Percentiles rank a stretch among this genome's conserved stretches.
Evolutionary conservation across 2,329 filamentous ascomycete species (phyloP).

Genomic region (Zalaria obscura): DNA sequence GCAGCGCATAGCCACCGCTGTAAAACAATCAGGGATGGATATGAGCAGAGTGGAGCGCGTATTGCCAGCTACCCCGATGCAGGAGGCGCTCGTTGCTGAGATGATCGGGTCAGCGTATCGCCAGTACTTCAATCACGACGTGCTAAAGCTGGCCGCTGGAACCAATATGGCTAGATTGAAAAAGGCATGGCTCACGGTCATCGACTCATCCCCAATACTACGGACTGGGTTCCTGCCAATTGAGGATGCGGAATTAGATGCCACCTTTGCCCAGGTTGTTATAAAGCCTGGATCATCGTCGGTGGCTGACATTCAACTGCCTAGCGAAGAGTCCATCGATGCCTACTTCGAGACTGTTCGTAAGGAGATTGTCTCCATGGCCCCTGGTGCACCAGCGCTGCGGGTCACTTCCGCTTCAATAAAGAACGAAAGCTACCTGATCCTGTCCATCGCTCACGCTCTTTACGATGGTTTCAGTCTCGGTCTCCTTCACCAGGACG

Average conservation of each 20-base stretch:
- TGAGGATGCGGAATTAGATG: slow-evolving; percentile 42
- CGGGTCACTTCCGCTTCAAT: slow-evolving; percentile 25
- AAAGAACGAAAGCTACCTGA: slow-evolving; percentile 24
- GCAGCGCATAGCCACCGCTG: slow-evolving; percentile 2
- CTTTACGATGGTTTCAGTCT: slow-evolving; percentile 86
- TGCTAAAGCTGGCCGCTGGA: slow-evolving; percentile 44
- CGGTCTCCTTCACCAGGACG: slow-evolving; percentile 55
- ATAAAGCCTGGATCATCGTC: slow-evolving; percentile 18
- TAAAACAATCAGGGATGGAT: slow-evolving; percentile 9
- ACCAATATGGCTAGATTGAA: slow-evolving; percentile 44
- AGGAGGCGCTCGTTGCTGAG: slow-evolving; percentile 74
- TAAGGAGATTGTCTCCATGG: slow-evolving; percentile 15
- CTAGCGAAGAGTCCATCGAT: slow-evolving; percentile 7
- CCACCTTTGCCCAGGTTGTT: slow-evolving; percentile 43
- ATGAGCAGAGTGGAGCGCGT: slow-evolving; percentile 36
- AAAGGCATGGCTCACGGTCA: slow-evolving; percentile 46
- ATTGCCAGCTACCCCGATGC: slow-evolving; percentile 65
- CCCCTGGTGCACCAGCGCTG: slow-evolving; percentile 11
- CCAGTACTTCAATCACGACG: slow-evolving; percentile 76
- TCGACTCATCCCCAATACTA: slow-evolving; percentile 52
- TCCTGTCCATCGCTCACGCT: slow-evolving; percentile 69
- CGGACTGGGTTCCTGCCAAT: slow-evolving; percentile 60
- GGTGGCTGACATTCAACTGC: slow-evolving; percentile 17
- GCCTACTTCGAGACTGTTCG: slow-evolving; percentile 15
- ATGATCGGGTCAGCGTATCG: slow-evolving; percentile 63